Evolutionary conservation across 768 basidiomycete genomes (phyloP), one percentile per base, ranked within the genome.

Genomic region (Tylopilus felleus): DNA sequence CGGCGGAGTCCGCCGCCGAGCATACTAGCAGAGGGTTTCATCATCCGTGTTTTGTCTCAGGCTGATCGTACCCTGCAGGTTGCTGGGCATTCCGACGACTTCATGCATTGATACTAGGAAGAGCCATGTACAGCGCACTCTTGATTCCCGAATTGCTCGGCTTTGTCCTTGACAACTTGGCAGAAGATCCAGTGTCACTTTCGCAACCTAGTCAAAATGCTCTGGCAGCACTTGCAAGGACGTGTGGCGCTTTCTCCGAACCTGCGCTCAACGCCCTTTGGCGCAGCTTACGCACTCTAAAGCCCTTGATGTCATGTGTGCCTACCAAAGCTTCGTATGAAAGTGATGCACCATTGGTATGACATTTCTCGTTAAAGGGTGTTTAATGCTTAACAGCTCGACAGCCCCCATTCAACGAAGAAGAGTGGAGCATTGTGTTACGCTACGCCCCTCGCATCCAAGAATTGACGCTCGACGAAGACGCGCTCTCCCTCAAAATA

Each of bases 251-350:
- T 6, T 23, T 62, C 29, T 58, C 55, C 25, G 40, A 61, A 19
- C 43, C 49, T 29, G 61, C 61, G 12, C 57, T 62, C 17, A 39
- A 56, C 19, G 47, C 46, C n/a, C 33, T 62, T 28, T 62, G 58
- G 60, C 8, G 19, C 28, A 59, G 45, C 23, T 27, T 62, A 8
- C 1, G 55, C 47, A 46, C 45, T 22, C 46, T 62, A 2, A 1
- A n/a, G 8, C 60, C 60, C 0, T 47, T 61, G 33, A 3, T 36
- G 17, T 17, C 35, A 28, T 57, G 59, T 43, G 13, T 52, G n/a
- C 49, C 50, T 16, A 22, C 45, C 36, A 48, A 36, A 14, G 3
- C 28, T 13, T 29, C 27, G 8, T 45, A 19, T 28, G 33, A 19
- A 4, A 13, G 33, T 36, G 39, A 39, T 29, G 47, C 22, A 28